phyloP scores from a whole-genome alignment of 2,329 filamentous ascomycete species.

The Periconia macrospinosa region DNA sequence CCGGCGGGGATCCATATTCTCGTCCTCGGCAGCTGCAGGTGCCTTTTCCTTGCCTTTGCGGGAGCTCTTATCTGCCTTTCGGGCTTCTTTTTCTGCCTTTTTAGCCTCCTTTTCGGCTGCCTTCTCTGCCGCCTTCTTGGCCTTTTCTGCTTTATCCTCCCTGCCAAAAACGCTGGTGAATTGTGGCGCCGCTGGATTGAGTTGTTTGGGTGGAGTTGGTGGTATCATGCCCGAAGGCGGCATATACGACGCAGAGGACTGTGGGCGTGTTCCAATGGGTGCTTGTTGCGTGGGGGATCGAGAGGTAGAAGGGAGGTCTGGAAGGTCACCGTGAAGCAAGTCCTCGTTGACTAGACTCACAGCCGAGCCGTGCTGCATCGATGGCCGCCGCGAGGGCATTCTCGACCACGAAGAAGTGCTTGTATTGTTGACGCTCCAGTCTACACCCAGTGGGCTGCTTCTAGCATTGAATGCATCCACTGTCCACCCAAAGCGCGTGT shows the following conservation, averaged over 20 bases:
- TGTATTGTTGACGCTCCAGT: conserved; percentile 41
- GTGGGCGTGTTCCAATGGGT: conserved; percentile 78
- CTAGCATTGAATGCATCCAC: conserved; percentile 42
- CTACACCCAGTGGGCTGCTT: conserved; percentile 44
- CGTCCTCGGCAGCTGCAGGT: conserved; percentile 28
- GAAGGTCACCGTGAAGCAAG: conserved; percentile 52
- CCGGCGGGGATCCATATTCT: conserved; percentile 38
- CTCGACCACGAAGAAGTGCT: conserved; percentile 65
- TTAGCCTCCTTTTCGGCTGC: conserved; percentile 43
- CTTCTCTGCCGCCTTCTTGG: conserved; percentile 35
- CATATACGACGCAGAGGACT: conserved; percentile 56
- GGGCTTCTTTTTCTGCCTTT: conserved; percentile 31
- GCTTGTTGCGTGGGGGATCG: conserved; percentile 57
- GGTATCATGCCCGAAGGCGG: conserved; percentile 33
- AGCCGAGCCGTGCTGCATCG: conserved; percentile 74
- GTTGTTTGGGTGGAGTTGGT: conserved; percentile 55
- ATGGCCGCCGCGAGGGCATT: conserved; percentile 78
- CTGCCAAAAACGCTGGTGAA: conserved; percentile 71
- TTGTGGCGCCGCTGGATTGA: conserved; percentile 87
- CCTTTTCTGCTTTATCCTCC: conserved; percentile 37
- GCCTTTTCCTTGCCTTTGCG: conserved; percentile 39
- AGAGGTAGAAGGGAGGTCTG: conserved; percentile 52
- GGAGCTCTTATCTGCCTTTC: conserved; percentile 32
- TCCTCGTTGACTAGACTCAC: conserved; percentile 61
- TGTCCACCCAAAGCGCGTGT: conserved; percentile 43